Base-by-base conservation (phyloP, 2,329 filamentous ascomycete species). In the Colletotrichum sp. region DNA sequence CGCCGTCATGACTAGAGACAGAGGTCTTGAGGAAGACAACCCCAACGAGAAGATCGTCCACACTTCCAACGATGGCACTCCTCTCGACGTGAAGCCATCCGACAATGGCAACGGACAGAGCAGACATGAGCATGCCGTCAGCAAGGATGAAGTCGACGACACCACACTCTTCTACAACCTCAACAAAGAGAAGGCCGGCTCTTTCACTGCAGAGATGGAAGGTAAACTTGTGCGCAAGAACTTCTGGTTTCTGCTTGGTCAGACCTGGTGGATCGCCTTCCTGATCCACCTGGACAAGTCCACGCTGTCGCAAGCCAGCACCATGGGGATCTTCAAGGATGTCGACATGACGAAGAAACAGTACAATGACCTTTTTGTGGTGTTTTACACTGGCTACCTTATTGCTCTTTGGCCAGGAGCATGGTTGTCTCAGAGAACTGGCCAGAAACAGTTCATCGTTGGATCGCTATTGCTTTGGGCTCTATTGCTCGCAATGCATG, bases 241-340 rank as follows among this genome's bases (percentile, higher is more conserved):
- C 76, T 79, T 80, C 55, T 80, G 79, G 79, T 79, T 77, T 56
- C 73, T 80, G 8, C 55, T 80, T 13, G 62, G 52, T 18, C 79
- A 80, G 75, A 80, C 79, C 55, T 58, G 55, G 55, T 58, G 55
- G 55, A 58, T 58, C 55, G 55, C 55, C 7, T 80, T 80, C 61
- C 67, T 80, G n/a, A 80, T 80, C 64, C 79, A 80, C 66, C 70
- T 80, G 8, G 79, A 80, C 76, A 79, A 80, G 64, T 80, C 79
- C 21, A 80, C 79, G 1, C 77, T 80, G 3, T 77, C 78, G 3
- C 76, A 77, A 61, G 79, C 79, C 38, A 79, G 77, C 58, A 78
- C 78, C 55, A 80, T 80, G 78, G 79, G 79, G 36, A 78, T 80
- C n/a, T 78, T 79, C n/a, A 73, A 79, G n/a, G 79, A 80, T 32